Evolutionary conservation across 169 alveolate species (phyloP).

Genomic region (Plasmodium blacklocki): DNA sequence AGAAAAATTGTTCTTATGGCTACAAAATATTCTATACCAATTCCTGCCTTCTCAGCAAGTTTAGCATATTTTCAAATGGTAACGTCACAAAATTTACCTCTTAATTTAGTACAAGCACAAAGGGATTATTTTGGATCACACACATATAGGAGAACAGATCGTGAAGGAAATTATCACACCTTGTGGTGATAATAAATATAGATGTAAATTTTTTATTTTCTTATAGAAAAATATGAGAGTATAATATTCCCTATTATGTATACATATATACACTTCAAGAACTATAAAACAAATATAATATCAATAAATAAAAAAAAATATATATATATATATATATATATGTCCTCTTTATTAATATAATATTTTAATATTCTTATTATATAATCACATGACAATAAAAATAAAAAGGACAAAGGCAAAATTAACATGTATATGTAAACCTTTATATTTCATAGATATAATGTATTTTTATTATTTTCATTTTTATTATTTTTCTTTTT

Average conservation of each 20-base stretch:
- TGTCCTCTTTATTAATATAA: no score
- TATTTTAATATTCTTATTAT: no score
- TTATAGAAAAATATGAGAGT: no score
- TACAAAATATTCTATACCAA: constrained; percentile 78
- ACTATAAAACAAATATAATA: no score
- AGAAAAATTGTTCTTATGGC: constrained; percentile 80
- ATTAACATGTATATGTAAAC: no score
- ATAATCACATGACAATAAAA: no score
- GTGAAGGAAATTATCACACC: constrained; percentile 83
- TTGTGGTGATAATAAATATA: constrained; percentile 70
- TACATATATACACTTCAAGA: neutral
- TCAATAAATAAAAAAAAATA: no score
- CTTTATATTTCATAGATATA: no score
- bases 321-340: no score
- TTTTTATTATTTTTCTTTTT: no score
- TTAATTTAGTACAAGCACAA: constrained; percentile 89
- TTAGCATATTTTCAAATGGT: constrained; percentile 83
- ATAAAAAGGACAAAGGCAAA: no score
- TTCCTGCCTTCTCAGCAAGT: constrained; percentile 83
- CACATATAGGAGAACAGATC: constrained; percentile 82
- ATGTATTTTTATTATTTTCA: no score
- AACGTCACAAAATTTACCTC: constrained; percentile 79
- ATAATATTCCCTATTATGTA: neutral
- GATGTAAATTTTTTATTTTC: neutral
- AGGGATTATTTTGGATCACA: constrained; percentile 91